Conservation (phyloP, 1,284 basidiomycete species). For the Cryptococcus wingfieldii region DNA sequence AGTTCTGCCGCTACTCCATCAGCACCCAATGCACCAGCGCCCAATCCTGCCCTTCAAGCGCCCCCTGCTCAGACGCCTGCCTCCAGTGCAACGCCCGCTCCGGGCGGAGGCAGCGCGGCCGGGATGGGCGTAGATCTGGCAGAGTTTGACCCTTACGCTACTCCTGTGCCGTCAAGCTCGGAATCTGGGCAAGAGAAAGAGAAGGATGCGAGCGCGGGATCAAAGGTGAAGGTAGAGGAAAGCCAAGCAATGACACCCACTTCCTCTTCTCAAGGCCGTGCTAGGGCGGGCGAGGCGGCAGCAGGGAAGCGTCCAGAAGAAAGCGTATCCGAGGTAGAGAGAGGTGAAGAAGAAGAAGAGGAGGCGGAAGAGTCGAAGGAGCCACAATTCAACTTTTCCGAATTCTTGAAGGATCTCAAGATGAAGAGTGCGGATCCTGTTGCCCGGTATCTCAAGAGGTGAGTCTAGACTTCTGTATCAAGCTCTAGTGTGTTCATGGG, state of each 20-base stretch:
- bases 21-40: constrained; percentile 17
- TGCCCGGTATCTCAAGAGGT: constrained; percentile 87
- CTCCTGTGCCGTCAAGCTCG: constrained; percentile 13
- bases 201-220: neutral
- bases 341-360: neutral
- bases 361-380: constrained; percentile 10
- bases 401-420: constrained; percentile 87
- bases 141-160: constrained; percentile 45
- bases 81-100: constrained; percentile 2
- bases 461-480: constrained; percentile 13
- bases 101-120: constrained; percentile 5
- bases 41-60: constrained; percentile 10
- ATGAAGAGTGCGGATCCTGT: constrained; percentile 76
- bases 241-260: neutral
- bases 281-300: neutral
- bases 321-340: neutral
- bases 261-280: neutral
- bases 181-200: neutral
- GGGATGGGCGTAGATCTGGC: constrained; percentile 21
- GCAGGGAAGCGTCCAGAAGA: neutral
- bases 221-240: neutral
- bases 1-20: neutral
- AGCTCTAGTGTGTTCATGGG: neutral
- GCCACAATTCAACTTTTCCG: constrained; percentile 48
- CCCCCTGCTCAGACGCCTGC: constrained; percentile 16